These are phyloP conservation scores for Saccharomycopsis babjevae DNA, from an alignment of 805 yeast genomes.

Conservation along the genomic window DNA sequence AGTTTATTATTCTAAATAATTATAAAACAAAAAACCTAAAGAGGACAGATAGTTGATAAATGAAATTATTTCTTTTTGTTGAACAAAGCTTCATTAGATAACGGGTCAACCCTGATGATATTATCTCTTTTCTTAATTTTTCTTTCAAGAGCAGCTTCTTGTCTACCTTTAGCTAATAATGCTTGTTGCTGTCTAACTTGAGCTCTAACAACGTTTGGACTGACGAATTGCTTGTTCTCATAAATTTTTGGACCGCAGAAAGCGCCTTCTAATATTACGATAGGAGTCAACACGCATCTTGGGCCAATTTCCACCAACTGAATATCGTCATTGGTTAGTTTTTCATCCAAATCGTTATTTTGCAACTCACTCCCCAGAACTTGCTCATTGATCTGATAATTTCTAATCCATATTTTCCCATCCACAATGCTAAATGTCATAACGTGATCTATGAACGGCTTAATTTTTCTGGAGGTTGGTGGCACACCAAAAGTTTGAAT, in stretches of 20 bases:
- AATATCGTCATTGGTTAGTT: slow-evolving; percentile 40
- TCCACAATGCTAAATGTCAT: slow-evolving; percentile 89
- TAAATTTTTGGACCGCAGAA: slow-evolving; percentile 97
- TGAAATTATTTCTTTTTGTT: slow-evolving; percentile 26
- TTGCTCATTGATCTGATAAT: slow-evolving; percentile 76
- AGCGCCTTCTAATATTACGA: slow-evolving; percentile 88
- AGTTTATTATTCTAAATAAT: too few species aligned
- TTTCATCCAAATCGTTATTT: slow-evolving; percentile 33
- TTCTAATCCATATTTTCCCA: slow-evolving; percentile 90
- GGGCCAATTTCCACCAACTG: slow-evolving; percentile 94
- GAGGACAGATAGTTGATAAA: background rate
- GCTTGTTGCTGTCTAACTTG: slow-evolving; percentile 77
- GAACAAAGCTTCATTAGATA: slow-evolving; percentile 68
- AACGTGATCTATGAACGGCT: slow-evolving; percentile 93
- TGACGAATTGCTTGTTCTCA: slow-evolving; percentile 92
- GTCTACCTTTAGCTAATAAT: slow-evolving; percentile 62
- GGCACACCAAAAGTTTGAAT: slow-evolving; percentile 89
- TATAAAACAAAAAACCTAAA: too few species aligned
- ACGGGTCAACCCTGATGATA: slow-evolving; percentile 70
- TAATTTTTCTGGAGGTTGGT: slow-evolving; percentile 80
- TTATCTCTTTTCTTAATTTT: slow-evolving; percentile 68
- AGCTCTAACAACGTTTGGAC: slow-evolving; percentile 92
- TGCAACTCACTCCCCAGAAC: slow-evolving; percentile 41
- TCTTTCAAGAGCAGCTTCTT: slow-evolving; percentile 67
- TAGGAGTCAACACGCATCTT: slow-evolving; percentile 84